Conservation (phyloP, 2,329 filamentous ascomycete genomes). For the Emmonsiellopsis sp. region DNA sequence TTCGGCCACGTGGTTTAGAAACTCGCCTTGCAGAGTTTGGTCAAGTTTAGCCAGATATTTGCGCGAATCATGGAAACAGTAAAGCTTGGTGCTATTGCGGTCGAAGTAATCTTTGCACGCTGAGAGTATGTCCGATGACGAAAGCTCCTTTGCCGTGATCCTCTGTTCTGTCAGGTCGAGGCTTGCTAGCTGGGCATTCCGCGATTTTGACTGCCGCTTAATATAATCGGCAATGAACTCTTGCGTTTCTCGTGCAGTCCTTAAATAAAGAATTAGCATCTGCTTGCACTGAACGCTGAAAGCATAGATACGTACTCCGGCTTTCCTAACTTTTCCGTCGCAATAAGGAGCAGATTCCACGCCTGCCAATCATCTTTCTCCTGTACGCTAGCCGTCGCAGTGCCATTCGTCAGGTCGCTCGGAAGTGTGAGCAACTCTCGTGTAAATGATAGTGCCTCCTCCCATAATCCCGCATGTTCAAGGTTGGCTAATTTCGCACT, state of each 20-base stretch:
- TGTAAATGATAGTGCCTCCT: constrained; percentile 28
- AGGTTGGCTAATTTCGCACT: constrained; percentile 29
- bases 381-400: constrained; percentile 17
- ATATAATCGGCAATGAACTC: constrained; percentile 28
- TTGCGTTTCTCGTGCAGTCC: constrained; percentile 21
- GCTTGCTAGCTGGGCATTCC: constrained; percentile 33
- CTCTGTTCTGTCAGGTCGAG: constrained; percentile 23
- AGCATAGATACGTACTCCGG: constrained; percentile 23
- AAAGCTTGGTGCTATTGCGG: constrained; percentile 32
- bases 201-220: constrained; percentile 27
- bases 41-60: constrained; percentile 25
- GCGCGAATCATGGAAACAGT: constrained; percentile 38
- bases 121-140: constrained; percentile 24
- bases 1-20: constrained; percentile 16
- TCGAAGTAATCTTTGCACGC: constrained; percentile 34
- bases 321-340: constrained; percentile 22
- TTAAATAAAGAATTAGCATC: constrained; percentile 14
- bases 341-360: constrained; percentile 34
- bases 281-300: not conserved
- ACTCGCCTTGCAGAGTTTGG: constrained; percentile 17
- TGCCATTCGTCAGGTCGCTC: constrained; percentile 19
- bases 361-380: constrained; percentile 38
- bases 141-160: constrained; percentile 18
- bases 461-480: constrained; percentile 30
- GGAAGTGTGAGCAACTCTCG: constrained; percentile 28